Evolutionary conservation across 208 protist genomes (phyloP).

Genomic region (Leishmania mexicana): DNA sequence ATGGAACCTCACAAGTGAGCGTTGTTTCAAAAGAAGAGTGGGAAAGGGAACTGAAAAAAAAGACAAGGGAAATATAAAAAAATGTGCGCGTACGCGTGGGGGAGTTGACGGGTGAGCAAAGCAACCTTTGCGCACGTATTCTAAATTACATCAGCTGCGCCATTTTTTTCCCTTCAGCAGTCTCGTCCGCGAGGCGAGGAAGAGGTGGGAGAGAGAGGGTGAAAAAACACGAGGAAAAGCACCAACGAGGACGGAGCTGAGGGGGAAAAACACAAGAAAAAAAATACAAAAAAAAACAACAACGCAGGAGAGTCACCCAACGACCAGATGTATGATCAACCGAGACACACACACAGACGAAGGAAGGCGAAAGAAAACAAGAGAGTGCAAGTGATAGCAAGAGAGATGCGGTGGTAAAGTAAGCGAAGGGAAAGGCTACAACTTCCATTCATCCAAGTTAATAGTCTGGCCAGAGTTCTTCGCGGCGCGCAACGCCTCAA

Average conservation of each 20-base stretch:
- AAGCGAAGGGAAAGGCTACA: constrained; percentile 31
- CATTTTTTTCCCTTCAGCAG: background rate
- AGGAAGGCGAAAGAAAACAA: background rate
- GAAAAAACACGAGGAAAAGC: background rate
- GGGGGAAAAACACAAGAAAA: background rate
- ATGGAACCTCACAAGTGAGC: background rate
- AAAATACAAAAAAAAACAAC: background rate
- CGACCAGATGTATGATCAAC: background rate
- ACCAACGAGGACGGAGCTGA: background rate
- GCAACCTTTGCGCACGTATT: background rate
- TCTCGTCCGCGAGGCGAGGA: background rate
- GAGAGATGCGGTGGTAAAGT: background rate
- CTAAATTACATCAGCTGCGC: constrained; percentile 11
- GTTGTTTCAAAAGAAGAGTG: background rate
- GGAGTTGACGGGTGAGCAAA: background rate
- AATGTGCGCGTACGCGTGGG: background rate
- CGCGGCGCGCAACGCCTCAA: constrained; percentile 82
- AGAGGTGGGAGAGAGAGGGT: background rate
- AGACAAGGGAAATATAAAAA: background rate
- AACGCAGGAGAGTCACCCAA: background rate
- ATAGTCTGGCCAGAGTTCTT: constrained; percentile 77
- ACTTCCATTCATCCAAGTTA: constrained; percentile 85
- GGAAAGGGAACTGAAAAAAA: constrained; percentile 11
- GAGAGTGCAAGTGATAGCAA: background rate
- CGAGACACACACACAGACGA: background rate